Conservation (phyloP, 2,329 filamentous ascomycete species). For the Penicillium glabrum region DNA sequence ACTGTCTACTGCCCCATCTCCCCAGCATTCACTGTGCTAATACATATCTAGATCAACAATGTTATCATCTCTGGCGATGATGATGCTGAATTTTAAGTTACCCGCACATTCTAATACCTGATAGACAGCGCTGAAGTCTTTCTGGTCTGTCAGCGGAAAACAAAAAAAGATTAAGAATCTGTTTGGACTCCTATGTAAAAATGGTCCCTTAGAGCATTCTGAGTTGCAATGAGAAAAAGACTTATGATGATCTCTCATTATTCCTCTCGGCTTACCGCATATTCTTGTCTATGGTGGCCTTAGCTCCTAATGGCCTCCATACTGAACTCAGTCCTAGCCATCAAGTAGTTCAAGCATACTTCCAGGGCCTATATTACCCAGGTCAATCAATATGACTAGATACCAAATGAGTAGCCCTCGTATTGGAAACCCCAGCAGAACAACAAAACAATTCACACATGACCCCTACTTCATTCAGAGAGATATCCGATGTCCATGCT, state of each 20-base stretch:
- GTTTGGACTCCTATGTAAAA: slow-evolving; percentile 26
- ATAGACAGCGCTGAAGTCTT: slow-evolving; percentile 9
- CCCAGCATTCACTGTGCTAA: slow-evolving; percentile 14
- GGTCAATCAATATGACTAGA: neutral
- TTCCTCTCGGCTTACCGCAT: neutral
- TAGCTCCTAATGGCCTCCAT: neutral
- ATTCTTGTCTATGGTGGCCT: neutral
- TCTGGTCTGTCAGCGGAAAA: slow-evolving; percentile 13
- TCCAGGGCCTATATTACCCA: neutral
- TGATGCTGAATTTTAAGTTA: slow-evolving; percentile 76
- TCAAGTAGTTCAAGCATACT: neutral
- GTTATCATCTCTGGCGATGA: slow-evolving; percentile 88
- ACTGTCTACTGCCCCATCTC: slow-evolving; percentile 15
- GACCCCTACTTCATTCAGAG: neutral
- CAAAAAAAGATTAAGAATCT: slow-evolving; percentile 22
- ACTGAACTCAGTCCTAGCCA: neutral
- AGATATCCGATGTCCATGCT: too few species aligned
- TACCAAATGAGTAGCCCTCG: neutral
- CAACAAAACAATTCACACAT: neutral
- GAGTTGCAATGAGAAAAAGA: slow-evolving; percentile 27
- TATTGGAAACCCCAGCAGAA: neutral
- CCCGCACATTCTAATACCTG: slow-evolving; percentile 20
- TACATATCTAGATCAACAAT: slow-evolving; percentile 67
- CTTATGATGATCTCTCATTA: slow-evolving; percentile 22
- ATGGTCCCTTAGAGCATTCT: slow-evolving; percentile 24